Percentiles rank a stretch among this genome's conserved stretches.
Conservation (phyloP, 208 protist species). For the Leishmania major region DNA sequence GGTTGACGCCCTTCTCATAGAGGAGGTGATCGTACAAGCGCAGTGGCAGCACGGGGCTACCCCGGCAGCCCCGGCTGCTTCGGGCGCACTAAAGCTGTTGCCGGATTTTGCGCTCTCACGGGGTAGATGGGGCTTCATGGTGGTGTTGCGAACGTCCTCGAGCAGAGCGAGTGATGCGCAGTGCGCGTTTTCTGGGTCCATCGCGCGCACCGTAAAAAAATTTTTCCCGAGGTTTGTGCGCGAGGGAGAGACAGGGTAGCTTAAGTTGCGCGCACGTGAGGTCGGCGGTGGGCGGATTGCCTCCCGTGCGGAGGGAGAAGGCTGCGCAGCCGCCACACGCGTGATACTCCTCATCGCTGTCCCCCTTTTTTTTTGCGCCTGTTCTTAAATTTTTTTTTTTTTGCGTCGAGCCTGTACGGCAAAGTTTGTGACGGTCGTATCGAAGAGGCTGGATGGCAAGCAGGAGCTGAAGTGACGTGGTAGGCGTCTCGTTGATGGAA, state of each 20-base stretch:
- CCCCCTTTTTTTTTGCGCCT: not conserved
- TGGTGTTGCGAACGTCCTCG: not conserved
- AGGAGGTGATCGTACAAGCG: not conserved
- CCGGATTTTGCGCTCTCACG: not conserved
- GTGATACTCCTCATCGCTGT: not conserved
- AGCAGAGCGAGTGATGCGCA: not conserved
- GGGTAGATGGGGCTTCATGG: not conserved
- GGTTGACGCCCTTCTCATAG: too few species aligned
- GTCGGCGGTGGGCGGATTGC: not conserved
- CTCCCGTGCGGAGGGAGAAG: not conserved
- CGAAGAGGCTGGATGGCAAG: not conserved
- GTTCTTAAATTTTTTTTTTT: not conserved
- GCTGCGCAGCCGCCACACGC: not conserved
- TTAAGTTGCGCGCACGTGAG: not conserved
- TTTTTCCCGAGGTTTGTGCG: not conserved
- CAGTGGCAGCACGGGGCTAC: not conserved
- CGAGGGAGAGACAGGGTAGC: not conserved
- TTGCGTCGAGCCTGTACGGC: not conserved
- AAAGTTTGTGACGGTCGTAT: not conserved
- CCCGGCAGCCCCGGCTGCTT: not conserved
- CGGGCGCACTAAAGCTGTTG: not conserved
- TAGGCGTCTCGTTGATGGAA: not conserved
- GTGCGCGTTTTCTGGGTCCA: not conserved
- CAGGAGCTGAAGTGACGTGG: not conserved
- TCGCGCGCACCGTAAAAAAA: not conserved